These are phyloP conservation scores for Sambucus nigra DNA, from an alignment of 129 eudicot genomes.

Conservation along the genomic window DNA sequence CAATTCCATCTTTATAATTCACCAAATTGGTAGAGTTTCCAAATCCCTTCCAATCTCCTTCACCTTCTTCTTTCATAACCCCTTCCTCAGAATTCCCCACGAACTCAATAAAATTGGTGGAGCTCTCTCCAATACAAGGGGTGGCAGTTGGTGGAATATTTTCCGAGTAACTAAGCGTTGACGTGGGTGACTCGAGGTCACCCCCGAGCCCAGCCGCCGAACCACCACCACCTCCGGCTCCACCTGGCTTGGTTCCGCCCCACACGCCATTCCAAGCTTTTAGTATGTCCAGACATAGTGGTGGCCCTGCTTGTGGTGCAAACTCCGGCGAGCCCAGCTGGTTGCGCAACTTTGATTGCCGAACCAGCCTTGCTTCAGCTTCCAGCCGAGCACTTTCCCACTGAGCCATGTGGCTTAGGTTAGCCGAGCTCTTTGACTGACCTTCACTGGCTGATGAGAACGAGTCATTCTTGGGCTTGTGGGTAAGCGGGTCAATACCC, in stretches of 20 bases:
- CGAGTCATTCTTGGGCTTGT: conserved; percentile 32
- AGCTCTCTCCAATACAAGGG: conserved; percentile 33
- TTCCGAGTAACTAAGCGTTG: conserved; percentile 49
- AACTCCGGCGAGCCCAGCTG: conserved; percentile 14
- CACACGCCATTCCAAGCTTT: conserved; percentile 63
- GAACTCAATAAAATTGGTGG: conserved; percentile 35
- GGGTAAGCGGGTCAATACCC: conserved; percentile 45
- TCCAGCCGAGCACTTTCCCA: conserved; percentile 97
- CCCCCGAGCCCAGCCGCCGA: conserved; percentile 17
- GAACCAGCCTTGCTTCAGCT: conserved; percentile 76
- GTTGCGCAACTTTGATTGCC: conserved; percentile 51
- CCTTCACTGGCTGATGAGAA: conserved; percentile 18
- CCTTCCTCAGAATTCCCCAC: conserved; percentile 46
- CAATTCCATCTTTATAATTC: conserved; percentile 28
- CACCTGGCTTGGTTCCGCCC: conserved; percentile 18
- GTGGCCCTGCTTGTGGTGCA: conserved; percentile 14
- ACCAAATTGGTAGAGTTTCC: background rate
- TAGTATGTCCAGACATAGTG: conserved; percentile 31
- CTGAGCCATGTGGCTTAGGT: conserved; percentile 92
- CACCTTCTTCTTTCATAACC: conserved; percentile 29
- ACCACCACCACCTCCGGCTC: conserved; percentile 8
- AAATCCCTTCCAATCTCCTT: conserved; percentile 19
- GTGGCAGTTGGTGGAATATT: conserved; percentile 21
- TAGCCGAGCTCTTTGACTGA: conserved; percentile 46
- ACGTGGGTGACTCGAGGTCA: conserved; percentile 72